A percentile compares a stretch with the other conserved stretches of the same genome.
These are phyloP conservation scores for Podospora pseudocomata DNA, from an alignment of 495 filamentous ascomycete species.

Conservation along the genomic window DNA sequence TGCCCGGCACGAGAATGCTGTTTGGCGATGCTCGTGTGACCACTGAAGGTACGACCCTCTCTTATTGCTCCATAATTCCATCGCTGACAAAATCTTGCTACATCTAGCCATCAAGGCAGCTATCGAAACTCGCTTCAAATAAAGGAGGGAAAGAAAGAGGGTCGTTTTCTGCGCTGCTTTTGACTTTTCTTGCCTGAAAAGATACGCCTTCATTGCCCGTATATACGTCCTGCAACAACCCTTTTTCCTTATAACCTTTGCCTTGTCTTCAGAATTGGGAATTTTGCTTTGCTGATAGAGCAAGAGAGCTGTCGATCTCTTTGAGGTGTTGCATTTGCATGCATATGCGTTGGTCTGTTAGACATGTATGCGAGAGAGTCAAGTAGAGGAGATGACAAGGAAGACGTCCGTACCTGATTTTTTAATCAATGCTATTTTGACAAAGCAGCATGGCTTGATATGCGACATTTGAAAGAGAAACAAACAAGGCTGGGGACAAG, in stretches of 20 bases:
- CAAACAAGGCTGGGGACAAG: no score
- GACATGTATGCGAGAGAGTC: neutral
- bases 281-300: slow-evolving; percentile 8
- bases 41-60: slow-evolving; percentile 59
- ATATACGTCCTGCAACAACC: neutral
- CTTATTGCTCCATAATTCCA: neutral
- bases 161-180: neutral
- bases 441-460: no score
- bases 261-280: neutral
- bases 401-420: neutral
- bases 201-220: neutral
- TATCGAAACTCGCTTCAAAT: slow-evolving; percentile 44
- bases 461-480: no score
- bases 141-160: neutral
- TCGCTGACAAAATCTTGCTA: slow-evolving; percentile 15
- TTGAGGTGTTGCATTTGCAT: slow-evolving; percentile 1
- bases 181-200: neutral
- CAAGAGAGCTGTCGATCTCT: neutral
- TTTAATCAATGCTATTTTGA: no score
- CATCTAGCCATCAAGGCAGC: slow-evolving; percentile 49
- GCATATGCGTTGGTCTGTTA: slow-evolving; percentile 2
- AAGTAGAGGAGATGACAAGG: neutral
- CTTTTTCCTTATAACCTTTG: neutral
- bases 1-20: slow-evolving; percentile 77
- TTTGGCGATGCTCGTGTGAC: slow-evolving; percentile 79